Evolutionary conservation across 78 protist genomes (phyloP).

Genomic region (Chrysochromulina parva): DNA sequence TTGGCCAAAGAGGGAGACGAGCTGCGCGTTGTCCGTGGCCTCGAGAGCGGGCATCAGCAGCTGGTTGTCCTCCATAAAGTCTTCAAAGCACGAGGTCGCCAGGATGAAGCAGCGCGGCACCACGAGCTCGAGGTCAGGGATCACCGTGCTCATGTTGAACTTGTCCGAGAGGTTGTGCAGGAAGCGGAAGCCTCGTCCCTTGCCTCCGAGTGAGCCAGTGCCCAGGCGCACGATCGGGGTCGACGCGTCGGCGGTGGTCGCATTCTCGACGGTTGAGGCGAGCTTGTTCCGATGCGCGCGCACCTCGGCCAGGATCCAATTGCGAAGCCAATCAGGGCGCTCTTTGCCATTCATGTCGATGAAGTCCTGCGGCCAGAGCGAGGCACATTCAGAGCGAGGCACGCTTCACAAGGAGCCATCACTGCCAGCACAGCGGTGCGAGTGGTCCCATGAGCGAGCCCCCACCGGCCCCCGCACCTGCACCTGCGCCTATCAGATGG

Average conservation of each 20-base stretch:
- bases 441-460: too few relatives aligned
- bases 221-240: not conserved
- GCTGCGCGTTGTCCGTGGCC: not conserved
- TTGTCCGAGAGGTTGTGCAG: not conserved
- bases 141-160: not conserved
- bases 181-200: slow-evolving; percentile 14
- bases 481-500: too few relatives aligned
- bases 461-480: too few relatives aligned
- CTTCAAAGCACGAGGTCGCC: not conserved
- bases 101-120: not conserved
- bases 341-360: not conserved
- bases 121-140: not conserved
- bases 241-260: not conserved
- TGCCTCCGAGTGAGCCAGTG: not conserved
- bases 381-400: too few relatives aligned
- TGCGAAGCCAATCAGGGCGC: not conserved
- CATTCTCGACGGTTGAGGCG: not conserved
- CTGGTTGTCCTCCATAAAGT: not conserved
- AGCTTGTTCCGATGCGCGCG: slow-evolving; percentile 12
- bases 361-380: not conserved
- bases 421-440: too few relatives aligned
- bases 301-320: not conserved
- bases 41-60: not conserved
- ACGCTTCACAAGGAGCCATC: too few relatives aligned
- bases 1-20: not conserved